Evolutionary conservation across 441 rosid species (phyloP).

Genomic region (Mallotus japonicus): DNA sequence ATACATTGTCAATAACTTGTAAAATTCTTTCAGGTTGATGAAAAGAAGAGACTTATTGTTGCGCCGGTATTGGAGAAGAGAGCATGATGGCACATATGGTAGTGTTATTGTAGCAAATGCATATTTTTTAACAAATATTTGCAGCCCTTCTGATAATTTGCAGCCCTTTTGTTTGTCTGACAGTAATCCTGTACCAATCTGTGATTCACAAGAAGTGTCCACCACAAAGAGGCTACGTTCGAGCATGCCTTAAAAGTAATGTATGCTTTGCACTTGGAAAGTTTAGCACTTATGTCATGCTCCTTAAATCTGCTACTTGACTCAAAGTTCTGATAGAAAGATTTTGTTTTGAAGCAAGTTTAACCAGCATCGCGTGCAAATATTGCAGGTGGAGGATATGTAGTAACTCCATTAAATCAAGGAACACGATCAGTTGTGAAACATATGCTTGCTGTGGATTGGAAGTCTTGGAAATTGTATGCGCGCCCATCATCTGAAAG

Average conservation of each 20-base stretch:
- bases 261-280: slow-evolving; percentile 37
- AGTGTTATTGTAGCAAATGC: slow-evolving; percentile 4
- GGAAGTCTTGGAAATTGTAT: slow-evolving; percentile 82
- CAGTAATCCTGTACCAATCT: slow-evolving; percentile 90
- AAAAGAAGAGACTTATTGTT: slow-evolving; percentile 71
- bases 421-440: slow-evolving; percentile 75
- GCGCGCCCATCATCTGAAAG: slow-evolving; percentile 58
- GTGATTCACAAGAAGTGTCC: slow-evolving; percentile 78
- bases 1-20: slow-evolving; percentile 10
- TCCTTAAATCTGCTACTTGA: slow-evolving; percentile 13
- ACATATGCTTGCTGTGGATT: slow-evolving; percentile 91
- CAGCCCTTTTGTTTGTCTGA: slow-evolving; percentile 24
- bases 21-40: slow-evolving; percentile 53
- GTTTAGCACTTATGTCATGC: slow-evolving; percentile 10
- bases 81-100: slow-evolving; percentile 98
- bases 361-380: neutral
- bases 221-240: slow-evolving; percentile 65
- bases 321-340: slow-evolving; percentile 2
- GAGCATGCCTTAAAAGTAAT: slow-evolving; percentile 91
- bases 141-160: slow-evolving; percentile 5
- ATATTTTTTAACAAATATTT: neutral
- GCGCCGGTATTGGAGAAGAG: slow-evolving; percentile 93
- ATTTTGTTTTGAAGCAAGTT: neutral
- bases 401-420: slow-evolving; percentile 64
- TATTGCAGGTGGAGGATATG: slow-evolving; percentile 87